A percentile compares a stretch with the other conserved stretches of the same genome.
phyloP scores from a whole-genome alignment of 1,284 basidiomycete genomes.

The Macrocystidia cucumis region DNA sequence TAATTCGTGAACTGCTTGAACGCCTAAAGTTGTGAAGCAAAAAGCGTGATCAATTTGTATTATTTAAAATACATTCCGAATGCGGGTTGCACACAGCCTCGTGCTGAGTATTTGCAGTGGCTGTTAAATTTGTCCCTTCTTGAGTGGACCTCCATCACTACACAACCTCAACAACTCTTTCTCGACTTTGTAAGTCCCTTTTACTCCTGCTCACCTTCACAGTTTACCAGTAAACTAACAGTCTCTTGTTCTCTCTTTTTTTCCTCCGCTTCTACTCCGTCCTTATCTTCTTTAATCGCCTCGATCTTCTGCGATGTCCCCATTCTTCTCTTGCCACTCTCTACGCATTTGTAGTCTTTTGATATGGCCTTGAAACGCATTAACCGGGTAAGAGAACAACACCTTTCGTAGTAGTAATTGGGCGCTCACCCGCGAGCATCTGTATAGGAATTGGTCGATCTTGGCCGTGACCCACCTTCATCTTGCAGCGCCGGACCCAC shows the following conservation, averaged over 20 bases:
- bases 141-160: conserved; percentile 1
- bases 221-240: too few relatives aligned
- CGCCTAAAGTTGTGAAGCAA: too few relatives aligned
- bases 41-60: too few relatives aligned
- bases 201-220: conserved; percentile 2
- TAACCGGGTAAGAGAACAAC: conserved; percentile 82
- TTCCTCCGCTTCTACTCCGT: conserved; percentile 12
- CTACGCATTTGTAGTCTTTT: conserved; percentile 15
- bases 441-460: conserved; percentile 89
- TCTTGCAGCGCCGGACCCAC: conserved; percentile 96
- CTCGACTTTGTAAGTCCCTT: conserved; percentile 19
- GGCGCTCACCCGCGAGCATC: conserved; percentile 16
- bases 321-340: conserved; percentile 19
- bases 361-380: conserved; percentile 96
- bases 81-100: too few relatives aligned
- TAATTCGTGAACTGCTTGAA: too few relatives aligned
- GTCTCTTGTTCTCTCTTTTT: conserved; percentile 10
- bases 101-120: too few relatives aligned
- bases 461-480: conserved; percentile 94
- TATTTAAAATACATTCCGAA: too few relatives aligned
- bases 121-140: too few relatives aligned
- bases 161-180: conserved; percentile 4
- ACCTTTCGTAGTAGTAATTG: conserved; percentile 8
- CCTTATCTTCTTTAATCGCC: conserved; percentile 12
- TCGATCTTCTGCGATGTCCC: conserved; percentile 36